Conservation (phyloP, 2,329 filamentous ascomycete genomes). For the Botrytis cinerea region DNA sequence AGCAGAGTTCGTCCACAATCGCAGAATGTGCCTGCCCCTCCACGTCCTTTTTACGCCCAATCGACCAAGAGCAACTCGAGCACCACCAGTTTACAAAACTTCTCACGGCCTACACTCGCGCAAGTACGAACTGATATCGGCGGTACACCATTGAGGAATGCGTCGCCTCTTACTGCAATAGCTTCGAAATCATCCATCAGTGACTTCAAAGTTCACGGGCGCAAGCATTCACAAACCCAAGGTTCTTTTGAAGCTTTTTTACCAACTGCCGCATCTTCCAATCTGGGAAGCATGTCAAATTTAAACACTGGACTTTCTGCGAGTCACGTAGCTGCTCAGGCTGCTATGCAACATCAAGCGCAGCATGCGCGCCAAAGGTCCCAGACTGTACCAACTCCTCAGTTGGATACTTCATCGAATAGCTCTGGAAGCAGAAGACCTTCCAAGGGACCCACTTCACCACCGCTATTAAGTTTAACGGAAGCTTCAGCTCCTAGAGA, state of each 20-base stretch:
- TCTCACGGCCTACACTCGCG: slow-evolving; percentile 53
- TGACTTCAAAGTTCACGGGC: slow-evolving; percentile 50
- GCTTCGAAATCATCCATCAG: slow-evolving; percentile 43
- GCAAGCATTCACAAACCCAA: slow-evolving; percentile 72
- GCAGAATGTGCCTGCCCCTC: slow-evolving; percentile 43
- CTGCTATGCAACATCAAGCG: slow-evolving; percentile 67
- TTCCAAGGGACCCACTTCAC: slow-evolving; percentile 54
- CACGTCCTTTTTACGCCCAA: slow-evolving; percentile 53
- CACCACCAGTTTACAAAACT: slow-evolving; percentile 53
- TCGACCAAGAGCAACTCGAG: slow-evolving; percentile 51
- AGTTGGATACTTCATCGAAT: slow-evolving; percentile 34
- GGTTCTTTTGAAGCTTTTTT: slow-evolving; percentile 76
- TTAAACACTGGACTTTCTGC: slow-evolving; percentile 52
- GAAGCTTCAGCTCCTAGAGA: slow-evolving; percentile 65
- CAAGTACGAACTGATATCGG: slow-evolving; percentile 27
- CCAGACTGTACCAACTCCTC: slow-evolving; percentile 66
- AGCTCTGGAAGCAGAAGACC: slow-evolving; percentile 34
- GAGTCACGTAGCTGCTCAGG: slow-evolving; percentile 80
- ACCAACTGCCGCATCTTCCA: slow-evolving; percentile 54
- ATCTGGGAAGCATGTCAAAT: slow-evolving; percentile 40
- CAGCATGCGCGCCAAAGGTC: slow-evolving; percentile 63
- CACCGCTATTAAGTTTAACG: slow-evolving; percentile 64
- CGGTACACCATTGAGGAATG: slow-evolving; percentile 38
- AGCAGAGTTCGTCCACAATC: slow-evolving; percentile 48
- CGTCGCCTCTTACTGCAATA: slow-evolving; percentile 48